Evolutionary conservation across 179 eudicot genomes (phyloP).

Genomic region (Silene coronaria): DNA sequence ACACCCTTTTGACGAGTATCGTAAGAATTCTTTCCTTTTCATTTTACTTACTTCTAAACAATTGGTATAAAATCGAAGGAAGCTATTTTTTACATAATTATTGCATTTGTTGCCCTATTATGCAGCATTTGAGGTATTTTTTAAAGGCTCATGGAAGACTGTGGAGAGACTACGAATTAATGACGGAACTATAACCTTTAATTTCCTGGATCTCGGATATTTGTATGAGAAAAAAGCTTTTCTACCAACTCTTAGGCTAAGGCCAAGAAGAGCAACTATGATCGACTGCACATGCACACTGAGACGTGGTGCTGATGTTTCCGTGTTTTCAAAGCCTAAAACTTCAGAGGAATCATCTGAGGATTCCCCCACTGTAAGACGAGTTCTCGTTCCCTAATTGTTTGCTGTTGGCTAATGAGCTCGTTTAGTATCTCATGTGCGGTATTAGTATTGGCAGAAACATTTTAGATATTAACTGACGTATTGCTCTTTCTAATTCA

Average conservation of each 20-base stretch:
- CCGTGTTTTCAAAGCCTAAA: slow-evolving; percentile 41
- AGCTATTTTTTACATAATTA: not conserved
- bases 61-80: not conserved
- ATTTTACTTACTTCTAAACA: not conserved
- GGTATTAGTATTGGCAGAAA: not conserved
- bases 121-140: slow-evolving; percentile 80
- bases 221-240: slow-evolving; percentile 49
- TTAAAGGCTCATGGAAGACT: slow-evolving; percentile 51
- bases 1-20: slow-evolving; percentile 39
- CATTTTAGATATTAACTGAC: not conserved
- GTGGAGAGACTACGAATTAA: slow-evolving; percentile 60
- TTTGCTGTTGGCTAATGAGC: not conserved
- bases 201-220: slow-evolving; percentile 45
- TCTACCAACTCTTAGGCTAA: slow-evolving; percentile 57
- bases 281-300: slow-evolving; percentile 70
- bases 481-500: slow-evolving; percentile 20
- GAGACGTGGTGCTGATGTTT: slow-evolving; percentile 81
- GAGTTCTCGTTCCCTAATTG: not conserved
- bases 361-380: slow-evolving; percentile 43
- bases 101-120: slow-evolving; percentile 5
- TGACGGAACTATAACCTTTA: slow-evolving; percentile 44
- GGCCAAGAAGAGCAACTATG: slow-evolving; percentile 63
- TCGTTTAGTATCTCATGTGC: not conserved
- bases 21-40: slow-evolving; percentile 24
- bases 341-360: slow-evolving; percentile 34